Conservation (phyloP, 1,139 yeast genomes). For the Sugiyamaella japonica region DNA sequence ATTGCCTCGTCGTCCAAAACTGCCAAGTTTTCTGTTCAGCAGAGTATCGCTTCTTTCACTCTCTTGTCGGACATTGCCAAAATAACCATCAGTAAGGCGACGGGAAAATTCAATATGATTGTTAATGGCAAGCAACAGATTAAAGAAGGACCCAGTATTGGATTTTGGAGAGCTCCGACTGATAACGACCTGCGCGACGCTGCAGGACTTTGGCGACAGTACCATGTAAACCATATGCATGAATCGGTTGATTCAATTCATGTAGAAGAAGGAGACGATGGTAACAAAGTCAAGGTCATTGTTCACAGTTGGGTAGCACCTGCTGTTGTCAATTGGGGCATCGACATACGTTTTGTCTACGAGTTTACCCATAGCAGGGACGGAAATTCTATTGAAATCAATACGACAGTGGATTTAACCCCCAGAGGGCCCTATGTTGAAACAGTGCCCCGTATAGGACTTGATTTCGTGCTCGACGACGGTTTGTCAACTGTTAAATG, state of each 20-base stretch:
- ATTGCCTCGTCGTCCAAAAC: neutral
- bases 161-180: conserved; percentile 42
- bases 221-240: conserved; percentile 27
- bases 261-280: conserved; percentile 16
- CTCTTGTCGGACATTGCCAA: conserved; percentile 7
- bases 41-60: conserved; percentile 6
- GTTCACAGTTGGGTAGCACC: conserved; percentile 30
- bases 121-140: conserved; percentile 25
- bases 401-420: conserved; percentile 19
- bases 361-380: conserved; percentile 11
- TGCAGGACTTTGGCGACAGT: conserved; percentile 24
- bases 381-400: conserved; percentile 11
- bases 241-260: conserved; percentile 22
- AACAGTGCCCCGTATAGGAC: conserved; percentile 35
- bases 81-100: conserved; percentile 23
- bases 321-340: conserved; percentile 32
- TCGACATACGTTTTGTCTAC: conserved; percentile 21
- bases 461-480: conserved; percentile 32
- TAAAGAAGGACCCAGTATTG: conserved; percentile 25
- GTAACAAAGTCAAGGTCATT: conserved; percentile 20
- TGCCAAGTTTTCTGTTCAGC: conserved; percentile 9
- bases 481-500: conserved; percentile 32
- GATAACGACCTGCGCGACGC: conserved; percentile 37
- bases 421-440: conserved; percentile 29
- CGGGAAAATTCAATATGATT: conserved; percentile 24